Evolutionary conservation across 2,329 filamentous ascomycete species (phyloP), one percentile per base, ranked within the genome.

Genomic region (Trichoderma lentiforme): DNA sequence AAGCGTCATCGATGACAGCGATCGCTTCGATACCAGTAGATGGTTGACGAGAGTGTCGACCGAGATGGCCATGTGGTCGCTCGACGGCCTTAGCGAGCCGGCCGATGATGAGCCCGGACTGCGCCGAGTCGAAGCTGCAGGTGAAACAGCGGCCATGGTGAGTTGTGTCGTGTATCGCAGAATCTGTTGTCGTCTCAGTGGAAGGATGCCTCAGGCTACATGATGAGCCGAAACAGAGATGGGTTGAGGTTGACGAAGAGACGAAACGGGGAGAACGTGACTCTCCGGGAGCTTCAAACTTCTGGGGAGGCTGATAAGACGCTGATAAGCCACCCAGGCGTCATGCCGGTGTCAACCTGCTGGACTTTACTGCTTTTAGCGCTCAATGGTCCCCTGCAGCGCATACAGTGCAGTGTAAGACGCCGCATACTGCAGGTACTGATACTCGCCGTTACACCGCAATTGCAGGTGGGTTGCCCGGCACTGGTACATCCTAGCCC

Each of bases 21-120:
- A 95, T 58, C 93, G 90, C 80, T 98, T 98, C 9, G 95, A 93
- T 34, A 92, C 91, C 53, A 98, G 89, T 43, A 98, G 91, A 82
- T 97, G 91, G 68, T 90, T 88, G 71, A 98, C 93, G 57, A 98
- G 89, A 28, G 89, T 90, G 76, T 97, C 93, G 78, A 97, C 88
- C 39, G 81, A 76, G 65, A 82, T 78, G 65, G 74, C 71, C 56
- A 67, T 70, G 30, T 56, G 74, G 71, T 76, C 75, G 57, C 76
- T 74, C 3, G 79, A 79, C 18, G 76, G 79, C 62, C 78, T 77
- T 34, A 81, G 79, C 9, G 81, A 83, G 57, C 76, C 77, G 36
- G 77, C 75, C 21, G 81, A 83, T 28, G 64, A 68, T 9, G 81
- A 83, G 71, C 77, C 80, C 30, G 80, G 76, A 74, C 81, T 82